Base-by-base conservation (phyloP, 805 yeast genomes). In the Kuraishia hungarica region DNA sequence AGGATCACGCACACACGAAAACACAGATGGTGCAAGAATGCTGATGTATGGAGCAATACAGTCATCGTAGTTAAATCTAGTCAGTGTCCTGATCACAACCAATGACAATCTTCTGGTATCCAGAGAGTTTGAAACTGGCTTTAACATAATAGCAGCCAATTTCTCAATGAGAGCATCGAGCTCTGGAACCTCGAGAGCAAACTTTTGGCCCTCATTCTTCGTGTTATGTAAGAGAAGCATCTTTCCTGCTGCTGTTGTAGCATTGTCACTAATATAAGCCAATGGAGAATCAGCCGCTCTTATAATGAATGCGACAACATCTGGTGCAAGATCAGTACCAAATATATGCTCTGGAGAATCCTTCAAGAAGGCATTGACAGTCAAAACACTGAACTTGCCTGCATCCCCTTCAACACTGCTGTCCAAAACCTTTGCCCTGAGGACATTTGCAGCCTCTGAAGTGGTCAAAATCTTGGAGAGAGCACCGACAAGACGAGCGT, bases 61-160 rank as follows among this genome's bases (percentile, higher is more conserved):
- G 8, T 66, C 69, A 0, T 74, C 77, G 59, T 75, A 79, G 56
- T 85, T 81, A 62, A 75, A 71, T 64, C 96, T 78, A 1, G 90
- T 84, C 50, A 87, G 74, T 0, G 97, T 89, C 65, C 97, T 77
- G 24, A 87, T 60, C 4, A 85, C 86, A 13, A 89, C 89, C 58
- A 93, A 74, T 1, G 96, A 73, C 58, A 91, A 72, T 64, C 98
- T 80, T 67, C 96, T 79, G 1, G 94, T 78, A 63, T 93, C 97
- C 10, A 78, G 65, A 0, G 96, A 86, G 57, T 72, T 78, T 19
- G 87, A 79, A 1, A 60, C 73, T 2, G 92, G 90, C 39, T 73
- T 65, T n/a, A 77, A 60, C 61, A 80, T 75, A 21, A 72, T 64
- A 17, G 69, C 64, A n/a, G 84, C 75, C 51, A 87, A 68, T 58